Evolutionary conservation across 345 rosid genomes (phyloP).

Genomic region (Corchorus capsularis): DNA sequence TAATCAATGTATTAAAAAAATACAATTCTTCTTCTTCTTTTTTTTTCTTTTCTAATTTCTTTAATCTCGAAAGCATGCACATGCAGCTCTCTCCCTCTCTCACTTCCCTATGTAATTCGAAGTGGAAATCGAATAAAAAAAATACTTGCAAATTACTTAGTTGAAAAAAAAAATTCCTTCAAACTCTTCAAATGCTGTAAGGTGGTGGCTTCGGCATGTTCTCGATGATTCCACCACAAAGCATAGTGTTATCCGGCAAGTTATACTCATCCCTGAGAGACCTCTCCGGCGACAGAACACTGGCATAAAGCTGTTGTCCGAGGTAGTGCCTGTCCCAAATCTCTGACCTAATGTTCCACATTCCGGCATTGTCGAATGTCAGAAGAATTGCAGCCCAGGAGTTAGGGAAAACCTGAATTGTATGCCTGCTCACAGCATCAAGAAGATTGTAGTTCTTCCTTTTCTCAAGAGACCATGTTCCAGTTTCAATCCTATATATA

Average conservation of each 20-base stretch:
- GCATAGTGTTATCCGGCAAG: constrained; percentile 55
- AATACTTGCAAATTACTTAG: too few relatives aligned
- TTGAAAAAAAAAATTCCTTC: too few relatives aligned
- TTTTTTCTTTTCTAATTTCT: too few relatives aligned
- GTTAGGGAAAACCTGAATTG: constrained; percentile 80
- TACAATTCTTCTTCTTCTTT: too few relatives aligned
- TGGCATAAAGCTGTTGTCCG: constrained; percentile 73
- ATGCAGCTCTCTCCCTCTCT: too few relatives aligned
- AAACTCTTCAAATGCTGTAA: constrained; percentile 34
- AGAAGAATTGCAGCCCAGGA: constrained; percentile 84
- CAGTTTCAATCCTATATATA: constrained; percentile 61
- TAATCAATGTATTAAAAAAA: too few relatives aligned
- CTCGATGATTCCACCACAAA: constrained; percentile 72
- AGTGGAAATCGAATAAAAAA: too few relatives aligned
- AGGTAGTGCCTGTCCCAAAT: constrained; percentile 62
- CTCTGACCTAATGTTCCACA: constrained; percentile 93
- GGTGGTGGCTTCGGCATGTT: constrained; percentile 65
- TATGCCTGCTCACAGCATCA: constrained; percentile 86
- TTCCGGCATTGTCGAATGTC: constrained; percentile 90
- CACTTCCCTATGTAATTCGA: too few relatives aligned
- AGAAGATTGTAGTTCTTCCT: constrained; percentile 75
- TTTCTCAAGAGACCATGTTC: constrained; percentile 78
- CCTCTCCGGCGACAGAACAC: constrained; percentile 63
- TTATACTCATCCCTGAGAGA: constrained; percentile 88
- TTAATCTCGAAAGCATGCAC: too few relatives aligned